Evolutionary conservation across 1,139 yeast species (phyloP).

Genomic region (Meyerozyma guilliermondii): DNA sequence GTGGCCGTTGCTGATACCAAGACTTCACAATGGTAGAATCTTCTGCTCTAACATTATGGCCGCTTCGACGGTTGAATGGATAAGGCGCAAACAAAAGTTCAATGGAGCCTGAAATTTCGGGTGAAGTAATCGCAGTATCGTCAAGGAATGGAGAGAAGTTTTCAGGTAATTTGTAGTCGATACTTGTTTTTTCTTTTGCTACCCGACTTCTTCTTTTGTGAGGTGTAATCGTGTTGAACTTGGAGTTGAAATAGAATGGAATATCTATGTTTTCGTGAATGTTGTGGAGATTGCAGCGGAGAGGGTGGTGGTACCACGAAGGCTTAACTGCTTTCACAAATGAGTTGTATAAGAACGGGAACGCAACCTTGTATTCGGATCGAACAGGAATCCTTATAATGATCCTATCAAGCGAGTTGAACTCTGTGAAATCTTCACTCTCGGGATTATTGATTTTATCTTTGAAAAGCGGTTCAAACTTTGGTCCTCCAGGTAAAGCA

Average conservation of each 20-base stretch:
- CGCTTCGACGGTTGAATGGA: conserved; percentile 77
- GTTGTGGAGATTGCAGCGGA: conserved; percentile 40
- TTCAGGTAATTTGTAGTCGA: conserved; percentile 33
- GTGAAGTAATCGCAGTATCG: conserved; percentile 5
- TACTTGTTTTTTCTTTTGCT: conserved; percentile 22
- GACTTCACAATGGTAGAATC: conserved; percentile 81
- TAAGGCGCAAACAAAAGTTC: conserved; percentile 73
- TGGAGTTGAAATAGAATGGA: conserved; percentile 51
- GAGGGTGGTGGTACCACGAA: conserved; percentile 60
- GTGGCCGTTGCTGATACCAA: conserved; percentile 76
- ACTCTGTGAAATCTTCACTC: conserved; percentile 79
- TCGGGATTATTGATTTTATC: conserved; percentile 53
- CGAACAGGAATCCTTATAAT: conserved; percentile 72
- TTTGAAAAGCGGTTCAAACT: conserved; percentile 82
- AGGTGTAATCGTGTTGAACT: conserved; percentile 51
- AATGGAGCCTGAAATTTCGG: conserved; percentile 45
- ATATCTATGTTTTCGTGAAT: conserved; percentile 36
- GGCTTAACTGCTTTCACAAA: conserved; percentile 61
- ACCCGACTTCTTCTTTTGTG: conserved; percentile 24
- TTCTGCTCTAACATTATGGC: conserved; percentile 73
- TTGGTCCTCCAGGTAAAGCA: conserved; percentile 94
- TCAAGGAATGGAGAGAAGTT: conserved; percentile 43
- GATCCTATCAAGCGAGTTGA: conserved; percentile 81
- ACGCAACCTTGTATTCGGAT: conserved; percentile 83
- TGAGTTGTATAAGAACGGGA: conserved; percentile 80